Evolutionary conservation across 176 grass and related monocot species (phyloP), one percentile per base, ranked within the genome.

Genomic region (Musa itinerans): DNA sequence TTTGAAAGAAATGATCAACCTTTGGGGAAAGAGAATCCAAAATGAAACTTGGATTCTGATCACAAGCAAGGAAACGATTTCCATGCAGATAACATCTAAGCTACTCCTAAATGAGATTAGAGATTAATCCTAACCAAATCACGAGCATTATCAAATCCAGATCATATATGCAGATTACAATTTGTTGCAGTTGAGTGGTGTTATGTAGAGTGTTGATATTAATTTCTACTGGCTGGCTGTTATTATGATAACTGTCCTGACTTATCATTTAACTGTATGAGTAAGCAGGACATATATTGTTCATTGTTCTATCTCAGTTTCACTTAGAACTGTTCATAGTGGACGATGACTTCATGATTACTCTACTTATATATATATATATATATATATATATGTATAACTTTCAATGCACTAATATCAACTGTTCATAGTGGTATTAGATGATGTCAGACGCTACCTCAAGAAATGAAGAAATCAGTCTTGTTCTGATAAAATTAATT

Each of bases 1-100:
- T 74, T 74, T 78, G 71, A 87, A 72, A 89, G 69, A 69, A 87
- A 86, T 54, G 74, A 76, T 65, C 86, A 86, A 79, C 80, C 84
- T 80, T 85, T 82, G 79, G 83, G 73, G 0, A 77, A 84, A 69
- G 86, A 81, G 69, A 88, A 48, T 69, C 71, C 86, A 76, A 89
- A 85, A 82, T 83, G 80, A 50, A 59, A 53, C 68, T n/a, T 25
- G 69, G 78, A 73, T 55, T 64, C 19, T 71, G 34, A 71, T 80
- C 56, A 26, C 20, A 80, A 34, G n/a, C 78, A 77, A n/a, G 48
- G 68, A 70, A 70, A 70, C 21, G 43, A 13, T 67, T 29, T 67
- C 13, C 12, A 4, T 34, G 12, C 13, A 29, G 22, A 27, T 29
- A 27, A 25, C 26, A 17, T 1, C 4, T 29, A 67, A 15, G 24